Evolutionary conservation across 345 rosid species (phyloP).

Genomic region (Punica granatum): DNA sequence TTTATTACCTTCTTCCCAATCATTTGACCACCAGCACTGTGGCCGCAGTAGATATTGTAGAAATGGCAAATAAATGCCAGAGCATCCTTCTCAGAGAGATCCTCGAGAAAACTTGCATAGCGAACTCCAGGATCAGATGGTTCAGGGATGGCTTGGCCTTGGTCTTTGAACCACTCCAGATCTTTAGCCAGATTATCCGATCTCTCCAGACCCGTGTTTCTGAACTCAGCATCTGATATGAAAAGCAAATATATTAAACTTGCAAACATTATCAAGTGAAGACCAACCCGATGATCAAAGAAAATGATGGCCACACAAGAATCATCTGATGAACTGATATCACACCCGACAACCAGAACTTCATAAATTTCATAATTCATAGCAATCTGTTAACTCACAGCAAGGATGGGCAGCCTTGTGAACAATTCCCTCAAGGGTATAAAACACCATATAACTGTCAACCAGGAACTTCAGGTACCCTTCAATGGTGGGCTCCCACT

Average conservation of each 20-base stretch:
- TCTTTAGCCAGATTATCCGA: slow-evolving; percentile 16
- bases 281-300: too few relatives aligned
- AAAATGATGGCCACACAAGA: too few relatives aligned
- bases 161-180: slow-evolving; percentile 20
- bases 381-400: slow-evolving; percentile 10
- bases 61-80: slow-evolving; percentile 25
- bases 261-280: too few relatives aligned
- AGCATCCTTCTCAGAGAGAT: slow-evolving; percentile 21
- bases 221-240: slow-evolving; percentile 12
- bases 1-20: slow-evolving; percentile 19
- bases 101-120: slow-evolving; percentile 17
- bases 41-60: slow-evolving; percentile 23
- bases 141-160: slow-evolving; percentile 21
- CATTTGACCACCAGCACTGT: slow-evolving; percentile 23
- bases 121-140: slow-evolving; percentile 15
- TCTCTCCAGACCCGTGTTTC: slow-evolving; percentile 22
- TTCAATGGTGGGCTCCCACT: slow-evolving; percentile 22
- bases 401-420: slow-evolving; percentile 15
- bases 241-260: neutral
- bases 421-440: slow-evolving; percentile 20
- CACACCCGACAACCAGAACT: too few relatives aligned
- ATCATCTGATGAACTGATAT: neutral
- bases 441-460: slow-evolving; percentile 18
- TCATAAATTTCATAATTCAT: too few relatives aligned
- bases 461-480: slow-evolving; percentile 23